Conservation (phyloP, 1,139 yeast genomes). For the Lodderomyces parapsilosis region DNA sequence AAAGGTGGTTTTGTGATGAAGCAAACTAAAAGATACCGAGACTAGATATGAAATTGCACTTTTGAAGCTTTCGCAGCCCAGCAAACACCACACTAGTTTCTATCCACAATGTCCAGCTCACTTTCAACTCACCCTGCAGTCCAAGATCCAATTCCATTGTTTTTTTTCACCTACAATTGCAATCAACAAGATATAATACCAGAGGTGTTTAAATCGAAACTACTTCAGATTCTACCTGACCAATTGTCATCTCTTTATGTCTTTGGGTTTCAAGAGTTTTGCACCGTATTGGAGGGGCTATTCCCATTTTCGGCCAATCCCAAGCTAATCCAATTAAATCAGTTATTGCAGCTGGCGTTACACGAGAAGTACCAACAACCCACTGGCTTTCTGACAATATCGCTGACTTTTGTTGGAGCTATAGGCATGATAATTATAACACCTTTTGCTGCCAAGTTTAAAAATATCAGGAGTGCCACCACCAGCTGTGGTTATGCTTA, state of each 20-base stretch:
- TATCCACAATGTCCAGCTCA: constrained; percentile 1
- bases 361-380: constrained; percentile 25
- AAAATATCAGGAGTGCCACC: constrained; percentile 26
- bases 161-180: constrained; percentile 40
- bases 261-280: constrained; percentile 75
- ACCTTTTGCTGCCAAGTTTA: constrained; percentile 37
- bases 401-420: constrained; percentile 58
- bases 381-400: constrained; percentile 44
- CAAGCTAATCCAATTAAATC: constrained; percentile 41
- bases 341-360: constrained; percentile 41
- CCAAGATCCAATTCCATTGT: constrained; percentile 19
- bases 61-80: background rate
- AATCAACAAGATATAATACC: constrained; percentile 29
- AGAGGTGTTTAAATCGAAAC: constrained; percentile 22
- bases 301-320: constrained; percentile 38
- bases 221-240: constrained; percentile 30
- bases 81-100: too few relatives aligned
- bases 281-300: constrained; percentile 64
- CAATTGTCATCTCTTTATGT: constrained; percentile 49
- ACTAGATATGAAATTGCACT: background rate
- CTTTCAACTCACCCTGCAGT: background rate
- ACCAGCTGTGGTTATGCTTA: constrained; percentile 57
- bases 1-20: background rate
- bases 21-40: background rate
- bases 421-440: constrained; percentile 59